Conservation (phyloP, 2,329 filamentous ascomycete species). For the Clonostachys solani region DNA sequence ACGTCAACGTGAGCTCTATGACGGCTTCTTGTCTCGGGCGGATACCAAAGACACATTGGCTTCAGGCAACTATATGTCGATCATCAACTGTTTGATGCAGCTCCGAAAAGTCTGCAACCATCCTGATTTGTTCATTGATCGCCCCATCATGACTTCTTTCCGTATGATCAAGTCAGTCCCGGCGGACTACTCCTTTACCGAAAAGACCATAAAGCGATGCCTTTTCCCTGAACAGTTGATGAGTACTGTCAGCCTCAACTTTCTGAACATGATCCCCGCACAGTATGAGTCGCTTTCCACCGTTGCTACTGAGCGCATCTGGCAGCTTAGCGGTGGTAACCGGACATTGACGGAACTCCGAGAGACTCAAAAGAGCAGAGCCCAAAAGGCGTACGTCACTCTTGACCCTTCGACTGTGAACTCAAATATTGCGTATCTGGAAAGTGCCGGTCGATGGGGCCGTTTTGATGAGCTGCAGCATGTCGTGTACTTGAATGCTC, state of each 20-base stretch:
- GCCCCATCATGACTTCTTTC: conserved; percentile 95
- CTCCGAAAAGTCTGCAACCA: conserved; percentile 98
- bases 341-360: conserved; percentile 65
- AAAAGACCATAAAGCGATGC: conserved; percentile 63
- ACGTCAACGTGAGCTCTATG: conserved; percentile 90
- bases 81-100: conserved; percentile 98
- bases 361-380: conserved; percentile 62
- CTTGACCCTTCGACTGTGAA: conserved; percentile 64
- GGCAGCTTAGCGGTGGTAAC: conserved; percentile 63
- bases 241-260: conserved; percentile 64
- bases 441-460: conserved; percentile 64
- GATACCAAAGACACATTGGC: conserved; percentile 86
- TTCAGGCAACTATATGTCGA: conserved; percentile 93
- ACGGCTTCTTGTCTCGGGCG: conserved; percentile 87
- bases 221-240: conserved; percentile 61
- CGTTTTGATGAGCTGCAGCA: conserved; percentile 77
- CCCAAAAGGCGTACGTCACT: conserved; percentile 48
- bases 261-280: conserved; percentile 75
- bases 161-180: conserved; percentile 79
- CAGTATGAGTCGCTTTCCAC: conserved; percentile 63
- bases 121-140: conserved; percentile 92
- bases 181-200: conserved; percentile 69
- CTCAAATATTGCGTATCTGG: conserved; percentile 68
- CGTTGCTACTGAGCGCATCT: conserved; percentile 47
- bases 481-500: conserved; percentile 73